A percentile compares a stretch with the other conserved stretches of the same genome.
Evolutionary conservation across 2,329 filamentous ascomycete species (phyloP).

Genomic region (Fusarium transvaalense): DNA sequence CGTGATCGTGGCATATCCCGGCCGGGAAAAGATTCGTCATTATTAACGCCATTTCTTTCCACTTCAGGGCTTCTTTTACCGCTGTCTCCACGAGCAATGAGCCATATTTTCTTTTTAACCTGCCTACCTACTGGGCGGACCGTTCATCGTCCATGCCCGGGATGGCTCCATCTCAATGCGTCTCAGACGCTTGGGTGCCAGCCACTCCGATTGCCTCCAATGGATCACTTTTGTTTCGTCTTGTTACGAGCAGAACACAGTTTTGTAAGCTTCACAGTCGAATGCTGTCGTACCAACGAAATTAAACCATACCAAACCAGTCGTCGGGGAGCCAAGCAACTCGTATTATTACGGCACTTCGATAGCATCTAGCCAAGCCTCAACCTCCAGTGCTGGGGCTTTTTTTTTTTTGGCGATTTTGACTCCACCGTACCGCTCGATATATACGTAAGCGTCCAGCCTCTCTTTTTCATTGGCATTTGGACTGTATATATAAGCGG

Average conservation of each 20-base stretch:
- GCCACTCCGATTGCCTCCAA: constrained; percentile 14
- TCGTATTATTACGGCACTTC: constrained; percentile 39
- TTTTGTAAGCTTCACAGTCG: constrained; percentile 19
- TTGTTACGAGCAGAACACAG: constrained; percentile 8
- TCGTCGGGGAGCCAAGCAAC: constrained; percentile 13
- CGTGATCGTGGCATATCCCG: constrained; percentile 26
- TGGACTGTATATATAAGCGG: constrained; percentile 16
- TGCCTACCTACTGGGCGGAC: neutral
- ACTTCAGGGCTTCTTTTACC: constrained; percentile 24
- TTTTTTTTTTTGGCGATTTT: constrained; percentile 18
- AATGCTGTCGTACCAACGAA: constrained; percentile 19
- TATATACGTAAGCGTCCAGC: constrained; percentile 27
- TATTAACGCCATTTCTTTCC: constrained; percentile 34
- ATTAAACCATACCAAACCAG: constrained; percentile 25
- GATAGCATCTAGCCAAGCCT: constrained; percentile 36
- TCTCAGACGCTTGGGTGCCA: constrained; percentile 17
- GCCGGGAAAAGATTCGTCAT: constrained; percentile 36
- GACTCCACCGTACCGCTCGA: constrained; percentile 30
- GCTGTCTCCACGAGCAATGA: constrained; percentile 15
- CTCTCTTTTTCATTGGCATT: constrained; percentile 16
- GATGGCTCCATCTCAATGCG: constrained; percentile 14
- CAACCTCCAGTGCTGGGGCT: constrained; percentile 25
- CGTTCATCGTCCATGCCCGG: constrained; percentile 11
- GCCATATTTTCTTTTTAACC: neutral
- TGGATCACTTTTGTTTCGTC: constrained; percentile 34